Base-by-base conservation (phyloP, 2,329 filamentous ascomycete species). In the Xylaria sp. region DNA sequence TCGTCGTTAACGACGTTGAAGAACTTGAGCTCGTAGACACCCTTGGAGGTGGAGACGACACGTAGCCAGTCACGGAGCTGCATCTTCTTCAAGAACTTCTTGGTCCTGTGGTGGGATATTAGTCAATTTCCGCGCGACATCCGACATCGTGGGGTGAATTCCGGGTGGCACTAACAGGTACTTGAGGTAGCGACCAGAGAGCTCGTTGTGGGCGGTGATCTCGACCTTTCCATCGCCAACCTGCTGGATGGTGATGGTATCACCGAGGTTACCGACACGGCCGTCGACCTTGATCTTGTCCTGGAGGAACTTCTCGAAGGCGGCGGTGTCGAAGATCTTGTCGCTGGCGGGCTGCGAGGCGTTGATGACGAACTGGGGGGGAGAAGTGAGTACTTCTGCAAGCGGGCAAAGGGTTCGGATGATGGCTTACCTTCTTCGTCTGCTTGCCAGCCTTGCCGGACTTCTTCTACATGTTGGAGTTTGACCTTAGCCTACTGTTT, bases 61-160 rank as follows among this genome's bases (percentile, higher is more conserved):
- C 96, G 94, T 82, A 99, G 93, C 96, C 96, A 99, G 89, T 99
- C 96, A 87, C 96, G 93, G 83, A 99, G 93, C 90, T 98, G 95
- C 89, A 97, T 93, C 93, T 99, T 99, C 94, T 99, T 99, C 86
- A 99, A 92, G 92, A 97, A 99, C 90, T 99, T 99, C 93, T 99
- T 99, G 84, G 96, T 99, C 83, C 93, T 97, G 76, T 58, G 9
- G 44, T 17, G 11, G 1, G 49, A 40, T 26, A 49, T 70, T 44
- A 67, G 62, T 20, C 46, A 66, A 42, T 20, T 36, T 59, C 7
- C 31, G 7, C 15, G 20, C 4, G 26, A 36, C 20, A 9, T 17
- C 26, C 26, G 17, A 48, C 51, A 42, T 10, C 20, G 46, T 23
- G 15, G 9, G 49, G 20, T 6, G 20, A 6, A 33, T 20, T 20